Conservation (phyloP, 305 asterid genomes). For the Fraxinus baroniana region DNA sequence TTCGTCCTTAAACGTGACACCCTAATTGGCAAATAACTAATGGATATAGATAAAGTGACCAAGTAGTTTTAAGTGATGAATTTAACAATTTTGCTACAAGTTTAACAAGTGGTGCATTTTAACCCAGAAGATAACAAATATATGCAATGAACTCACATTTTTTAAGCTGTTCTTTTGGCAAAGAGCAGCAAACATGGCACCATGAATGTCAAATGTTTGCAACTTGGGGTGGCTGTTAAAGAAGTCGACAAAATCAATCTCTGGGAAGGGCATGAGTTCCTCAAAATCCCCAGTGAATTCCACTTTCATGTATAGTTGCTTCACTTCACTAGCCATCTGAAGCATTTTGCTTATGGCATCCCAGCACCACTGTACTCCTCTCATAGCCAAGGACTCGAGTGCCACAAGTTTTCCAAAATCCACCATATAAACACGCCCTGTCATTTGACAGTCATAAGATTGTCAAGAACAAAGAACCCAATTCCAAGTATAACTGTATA, state of each 20-base stretch:
- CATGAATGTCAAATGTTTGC: slow-evolving; percentile 75
- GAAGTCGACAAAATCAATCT: slow-evolving; percentile 83
- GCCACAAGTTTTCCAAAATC: slow-evolving; percentile 79
- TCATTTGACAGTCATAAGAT: slow-evolving; percentile 14
- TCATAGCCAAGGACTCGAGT: slow-evolving; percentile 68
- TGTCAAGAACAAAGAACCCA: not conserved
- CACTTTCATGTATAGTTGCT: slow-evolving; percentile 89
- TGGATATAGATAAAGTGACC: not conserved
- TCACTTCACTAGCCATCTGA: slow-evolving; percentile 79
- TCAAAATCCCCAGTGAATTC: slow-evolving; percentile 88
- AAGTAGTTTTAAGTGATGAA: not conserved
- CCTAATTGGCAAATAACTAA: not conserved
- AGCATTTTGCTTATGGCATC: slow-evolving; percentile 70
- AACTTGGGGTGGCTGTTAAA: slow-evolving; percentile 86
- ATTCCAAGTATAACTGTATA: not conserved
- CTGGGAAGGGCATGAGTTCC: slow-evolving; percentile 76
- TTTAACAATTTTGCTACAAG: not conserved
- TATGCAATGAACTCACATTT: slow-evolving; percentile 54
- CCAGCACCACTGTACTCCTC: slow-evolving; percentile 99
- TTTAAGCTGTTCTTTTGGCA: slow-evolving; percentile 91
- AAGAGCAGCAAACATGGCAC: slow-evolving; percentile 97
- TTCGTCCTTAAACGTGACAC: not conserved
- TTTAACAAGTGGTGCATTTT: not conserved
- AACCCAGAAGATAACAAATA: not conserved
- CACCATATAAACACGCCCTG: slow-evolving; percentile 68